These are phyloP conservation scores for Geotrichum fermentans DNA, from an alignment of 1,139 yeast genomes.

Conservation along the genomic window DNA sequence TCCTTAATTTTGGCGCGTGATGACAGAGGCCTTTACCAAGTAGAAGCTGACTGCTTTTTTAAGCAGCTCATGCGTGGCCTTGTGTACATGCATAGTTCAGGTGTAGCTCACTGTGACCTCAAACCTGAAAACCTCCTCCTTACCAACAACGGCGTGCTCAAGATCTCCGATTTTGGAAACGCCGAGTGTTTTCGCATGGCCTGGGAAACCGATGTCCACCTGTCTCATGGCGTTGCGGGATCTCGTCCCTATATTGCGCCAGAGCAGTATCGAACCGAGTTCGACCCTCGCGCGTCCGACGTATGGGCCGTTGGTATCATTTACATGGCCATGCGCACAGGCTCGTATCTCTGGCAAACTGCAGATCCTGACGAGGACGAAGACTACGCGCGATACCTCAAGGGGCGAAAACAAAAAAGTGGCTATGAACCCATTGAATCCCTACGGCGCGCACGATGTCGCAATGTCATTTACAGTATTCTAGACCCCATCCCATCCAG, in stretches of 20 bases:
- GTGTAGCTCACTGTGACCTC: slow-evolving; percentile 90
- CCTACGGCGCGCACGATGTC: slow-evolving; percentile 72
- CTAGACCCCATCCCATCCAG: slow-evolving; percentile 84
- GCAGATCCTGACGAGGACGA: slow-evolving; percentile 74
- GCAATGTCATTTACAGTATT: slow-evolving; percentile 87
- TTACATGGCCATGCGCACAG: slow-evolving; percentile 97
- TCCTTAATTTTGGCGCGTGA: slow-evolving; percentile 81
- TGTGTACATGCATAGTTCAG: slow-evolving; percentile 94
- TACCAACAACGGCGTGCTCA: slow-evolving; percentile 72
- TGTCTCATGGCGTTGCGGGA: slow-evolving; percentile 83
- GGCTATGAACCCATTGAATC: slow-evolving; percentile 91
- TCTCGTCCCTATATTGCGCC: slow-evolving; percentile 96
- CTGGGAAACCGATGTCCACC: slow-evolving; percentile 85
- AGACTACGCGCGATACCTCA: slow-evolving; percentile 66
- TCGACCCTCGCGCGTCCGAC: slow-evolving; percentile 89
- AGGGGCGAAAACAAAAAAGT: slow-evolving; percentile 67
- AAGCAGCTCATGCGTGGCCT: slow-evolving; percentile 89
- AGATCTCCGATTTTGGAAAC: slow-evolving; percentile 93
- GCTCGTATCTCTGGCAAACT: slow-evolving; percentile 85
- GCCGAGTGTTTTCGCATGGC: slow-evolving; percentile 96
- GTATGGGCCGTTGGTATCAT: slow-evolving; percentile 97
- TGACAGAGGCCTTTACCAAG: slow-evolving; percentile 58
- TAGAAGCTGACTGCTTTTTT: slow-evolving; percentile 93
- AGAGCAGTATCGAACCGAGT: slow-evolving; percentile 75
- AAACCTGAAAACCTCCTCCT: slow-evolving; percentile 88